Conservation (phyloP, 345 rosid species). For the Salix arbutifolia region DNA sequence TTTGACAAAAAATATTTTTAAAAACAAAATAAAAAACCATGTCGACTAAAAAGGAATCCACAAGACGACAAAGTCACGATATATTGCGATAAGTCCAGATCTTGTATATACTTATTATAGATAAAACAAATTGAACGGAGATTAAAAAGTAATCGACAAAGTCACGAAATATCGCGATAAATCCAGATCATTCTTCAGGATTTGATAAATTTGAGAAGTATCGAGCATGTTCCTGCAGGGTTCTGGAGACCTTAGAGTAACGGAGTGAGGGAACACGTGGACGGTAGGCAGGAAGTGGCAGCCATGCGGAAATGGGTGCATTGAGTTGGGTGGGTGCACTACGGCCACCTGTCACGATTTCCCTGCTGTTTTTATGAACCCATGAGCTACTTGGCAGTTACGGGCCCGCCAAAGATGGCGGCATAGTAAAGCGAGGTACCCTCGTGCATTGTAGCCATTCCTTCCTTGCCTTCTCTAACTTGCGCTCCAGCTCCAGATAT, state of each 20-base stretch:
- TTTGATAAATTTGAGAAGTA: conserved; percentile 8
- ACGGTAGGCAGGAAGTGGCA: conserved; percentile 13
- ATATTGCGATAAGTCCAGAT: too few relatives aligned
- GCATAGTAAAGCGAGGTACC: neutral
- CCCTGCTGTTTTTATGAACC: conserved; percentile 3
- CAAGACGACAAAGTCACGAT: too few relatives aligned
- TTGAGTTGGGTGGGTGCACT: conserved; percentile 14
- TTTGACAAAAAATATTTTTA: accelerated
- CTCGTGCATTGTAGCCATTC: conserved; percentile 11
- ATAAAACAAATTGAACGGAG: too few relatives aligned
- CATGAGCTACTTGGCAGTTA: conserved; percentile 22
- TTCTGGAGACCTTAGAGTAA: neutral
- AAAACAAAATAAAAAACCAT: too few relatives aligned
- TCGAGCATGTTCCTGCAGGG: neutral
- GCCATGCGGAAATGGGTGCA: conserved; percentile 11
- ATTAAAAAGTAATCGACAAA: neutral
- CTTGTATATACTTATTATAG: too few relatives aligned
- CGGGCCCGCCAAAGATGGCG: conserved; percentile 12
- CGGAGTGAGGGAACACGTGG: conserved; percentile 14
- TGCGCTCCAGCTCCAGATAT: neutral
- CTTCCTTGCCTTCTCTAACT: neutral
- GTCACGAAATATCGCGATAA: neutral
- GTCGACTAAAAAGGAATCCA: too few relatives aligned
- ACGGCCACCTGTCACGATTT: conserved; percentile 20
- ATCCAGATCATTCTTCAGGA: neutral